phyloP scores from a whole-genome alignment of 345 rosid species.

The Syzygium grande region DNA sequence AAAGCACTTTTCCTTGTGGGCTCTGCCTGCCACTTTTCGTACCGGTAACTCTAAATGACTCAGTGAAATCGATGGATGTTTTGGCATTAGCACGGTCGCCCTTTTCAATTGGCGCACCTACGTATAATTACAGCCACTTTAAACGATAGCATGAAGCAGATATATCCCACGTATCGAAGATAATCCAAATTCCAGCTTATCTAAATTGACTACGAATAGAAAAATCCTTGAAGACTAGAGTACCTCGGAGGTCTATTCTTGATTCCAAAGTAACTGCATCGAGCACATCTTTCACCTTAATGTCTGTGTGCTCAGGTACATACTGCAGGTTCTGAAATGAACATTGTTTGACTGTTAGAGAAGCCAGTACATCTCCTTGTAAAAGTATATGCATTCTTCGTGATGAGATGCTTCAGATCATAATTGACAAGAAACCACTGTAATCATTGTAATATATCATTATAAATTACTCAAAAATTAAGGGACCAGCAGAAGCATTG shows the following conservation, averaged over 20 bases:
- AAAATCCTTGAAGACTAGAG: neutral
- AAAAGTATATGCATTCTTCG: neutral
- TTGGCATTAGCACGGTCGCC: neutral
- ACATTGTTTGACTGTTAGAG: constrained; percentile 1
- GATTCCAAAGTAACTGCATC: constrained; percentile 7
- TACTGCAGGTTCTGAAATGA: constrained; percentile 18
- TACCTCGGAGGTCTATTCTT: constrained; percentile 27
- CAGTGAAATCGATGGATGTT: neutral
- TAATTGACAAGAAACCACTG: neutral
- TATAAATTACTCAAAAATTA: neutral
- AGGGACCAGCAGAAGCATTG: neutral
- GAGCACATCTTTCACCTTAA: constrained; percentile 3
- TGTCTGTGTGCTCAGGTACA: constrained; percentile 11
- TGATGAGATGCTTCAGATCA: neutral
- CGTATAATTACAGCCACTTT: neutral
- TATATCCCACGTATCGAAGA: neutral
- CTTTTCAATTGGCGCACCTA: constrained; percentile 13
- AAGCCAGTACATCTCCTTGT: neutral
- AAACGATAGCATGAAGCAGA: neutral
- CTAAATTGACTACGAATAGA: neutral
- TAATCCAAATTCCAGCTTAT: neutral
- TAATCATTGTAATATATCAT: neutral
- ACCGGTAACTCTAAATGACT: constrained; percentile 11
- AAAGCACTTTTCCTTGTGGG: constrained; percentile 51
- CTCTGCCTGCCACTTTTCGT: constrained; percentile 11